These are phyloP conservation scores for Viola pubescens DNA, from an alignment of 441 rosid species.

Conservation along the genomic window DNA sequence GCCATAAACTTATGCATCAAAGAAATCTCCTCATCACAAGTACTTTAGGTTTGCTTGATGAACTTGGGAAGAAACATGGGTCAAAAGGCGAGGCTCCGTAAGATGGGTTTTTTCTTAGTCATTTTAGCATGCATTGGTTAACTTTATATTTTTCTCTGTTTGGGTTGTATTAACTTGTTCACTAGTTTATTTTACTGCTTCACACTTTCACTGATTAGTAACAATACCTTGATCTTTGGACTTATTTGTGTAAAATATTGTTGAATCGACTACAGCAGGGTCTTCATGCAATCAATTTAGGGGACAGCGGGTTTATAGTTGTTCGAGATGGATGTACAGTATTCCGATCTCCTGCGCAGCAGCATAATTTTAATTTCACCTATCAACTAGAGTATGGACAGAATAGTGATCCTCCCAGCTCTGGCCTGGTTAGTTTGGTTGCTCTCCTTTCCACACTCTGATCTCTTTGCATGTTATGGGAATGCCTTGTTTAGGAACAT, in stretches of 20 bases:
- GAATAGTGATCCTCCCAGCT: slow-evolving; percentile 63
- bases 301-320: slow-evolving; percentile 91
- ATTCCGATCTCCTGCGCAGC: slow-evolving; percentile 80
- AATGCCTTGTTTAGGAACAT: background rate
- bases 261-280: slow-evolving; percentile 27
- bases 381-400: slow-evolving; percentile 73
- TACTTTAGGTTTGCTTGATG: too few relatives aligned
- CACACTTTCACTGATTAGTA: background rate
- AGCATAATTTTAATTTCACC: slow-evolving; percentile 80
- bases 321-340: slow-evolving; percentile 78
- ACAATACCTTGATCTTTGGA: background rate
- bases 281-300: slow-evolving; percentile 65
- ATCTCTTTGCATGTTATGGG: background rate
- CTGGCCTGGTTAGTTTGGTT: slow-evolving; percentile 44
- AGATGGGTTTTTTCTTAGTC: background rate
- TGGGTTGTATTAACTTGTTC: background rate
- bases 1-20: too few relatives aligned
- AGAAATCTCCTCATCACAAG: too few relatives aligned
- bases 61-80: too few relatives aligned
- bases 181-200: background rate
- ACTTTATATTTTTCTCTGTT: background rate
- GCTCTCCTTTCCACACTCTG: background rate
- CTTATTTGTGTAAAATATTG: background rate
- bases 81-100: background rate
- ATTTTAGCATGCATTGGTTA: background rate